These are phyloP conservation scores for Rhizophora mangle DNA, from an alignment of 345 rosid genomes.

Conservation along the genomic window DNA sequence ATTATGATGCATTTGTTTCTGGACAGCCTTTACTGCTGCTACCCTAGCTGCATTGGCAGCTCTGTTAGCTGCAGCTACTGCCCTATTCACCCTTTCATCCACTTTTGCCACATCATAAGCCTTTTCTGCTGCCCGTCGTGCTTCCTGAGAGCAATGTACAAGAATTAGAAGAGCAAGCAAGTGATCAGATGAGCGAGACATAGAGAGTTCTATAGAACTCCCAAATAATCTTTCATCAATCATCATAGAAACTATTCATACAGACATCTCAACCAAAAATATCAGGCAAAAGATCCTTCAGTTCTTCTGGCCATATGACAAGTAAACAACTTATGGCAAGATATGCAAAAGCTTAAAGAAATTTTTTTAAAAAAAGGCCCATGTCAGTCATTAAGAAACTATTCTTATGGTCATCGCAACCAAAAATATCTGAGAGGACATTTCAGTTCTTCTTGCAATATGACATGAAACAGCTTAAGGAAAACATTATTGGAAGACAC, in stretches of 20 bases:
- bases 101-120: slow-evolving; percentile 89
- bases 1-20: slow-evolving; percentile 61
- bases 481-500: not conserved
- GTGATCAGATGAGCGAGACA: not conserved
- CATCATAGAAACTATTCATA: not conserved
- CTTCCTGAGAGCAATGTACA: slow-evolving; percentile 55
- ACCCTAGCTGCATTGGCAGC: slow-evolving; percentile 93
- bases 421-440: too few relatives aligned
- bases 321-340: too few relatives aligned
- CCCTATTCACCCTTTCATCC: slow-evolving; percentile 84
- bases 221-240: not conserved
- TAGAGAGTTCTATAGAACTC: not conserved
- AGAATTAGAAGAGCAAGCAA: not conserved
- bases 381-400: too few relatives aligned
- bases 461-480: not conserved
- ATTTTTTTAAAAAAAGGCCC: too few relatives aligned
- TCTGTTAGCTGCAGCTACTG: slow-evolving; percentile 79
- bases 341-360: too few relatives aligned
- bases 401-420: too few relatives aligned
- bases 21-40: slow-evolving; percentile 79
- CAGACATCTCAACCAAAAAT: not conserved
- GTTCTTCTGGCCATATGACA: not conserved
- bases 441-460: too few relatives aligned
- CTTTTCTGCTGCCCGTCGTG: slow-evolving; percentile 71
- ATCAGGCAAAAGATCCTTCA: not conserved